phyloP scores from a whole-genome alignment of 2,329 filamentous ascomycete genomes.

The Alternaria gaisen region DNA sequence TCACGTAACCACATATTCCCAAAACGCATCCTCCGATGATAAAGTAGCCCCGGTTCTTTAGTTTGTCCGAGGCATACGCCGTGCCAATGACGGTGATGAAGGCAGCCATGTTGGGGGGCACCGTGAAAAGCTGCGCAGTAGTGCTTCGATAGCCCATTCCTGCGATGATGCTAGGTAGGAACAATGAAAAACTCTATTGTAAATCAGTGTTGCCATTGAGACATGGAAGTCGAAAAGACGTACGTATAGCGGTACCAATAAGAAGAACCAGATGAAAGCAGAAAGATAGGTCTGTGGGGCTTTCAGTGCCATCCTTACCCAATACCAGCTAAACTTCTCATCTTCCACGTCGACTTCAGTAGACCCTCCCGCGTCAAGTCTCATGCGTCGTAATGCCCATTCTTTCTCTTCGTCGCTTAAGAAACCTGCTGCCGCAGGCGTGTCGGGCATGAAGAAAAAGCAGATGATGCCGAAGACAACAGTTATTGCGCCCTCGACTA shows the following conservation, averaged over 20 bases:
- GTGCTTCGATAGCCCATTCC: slow-evolving; percentile 52
- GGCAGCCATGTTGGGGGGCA: slow-evolving; percentile 56
- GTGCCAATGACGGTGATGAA: slow-evolving; percentile 48
- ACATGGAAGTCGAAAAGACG: neutral
- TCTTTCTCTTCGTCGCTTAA: slow-evolving; percentile 39
- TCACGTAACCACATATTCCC: slow-evolving; percentile 59
- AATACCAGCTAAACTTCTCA: slow-evolving; percentile 54
- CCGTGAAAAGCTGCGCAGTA: slow-evolving; percentile 50
- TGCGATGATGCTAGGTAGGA: slow-evolving; percentile 52
- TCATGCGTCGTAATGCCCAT: slow-evolving; percentile 39
- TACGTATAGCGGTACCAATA: slow-evolving; percentile 57
- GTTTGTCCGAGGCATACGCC: slow-evolving; percentile 58
- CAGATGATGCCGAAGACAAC: slow-evolving; percentile 54
- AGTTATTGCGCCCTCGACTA: slow-evolving; percentile 44
- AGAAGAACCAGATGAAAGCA: slow-evolving; percentile 45
- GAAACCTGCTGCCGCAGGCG: slow-evolving; percentile 45
- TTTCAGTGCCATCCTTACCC: slow-evolving; percentile 47
- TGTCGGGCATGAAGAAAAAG: slow-evolving; percentile 64
- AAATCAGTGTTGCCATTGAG: slow-evolving; percentile 7
- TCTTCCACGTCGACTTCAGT: slow-evolving; percentile 43
- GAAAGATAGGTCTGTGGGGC: slow-evolving; percentile 53
- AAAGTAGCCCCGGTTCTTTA: slow-evolving; percentile 55
- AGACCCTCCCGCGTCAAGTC: slow-evolving; percentile 38
- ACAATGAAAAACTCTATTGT: slow-evolving; percentile 46
- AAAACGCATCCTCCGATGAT: slow-evolving; percentile 60